phyloP scores from a whole-genome alignment of 1,284 basidiomycete species.

The Coniophora puteana region DNA sequence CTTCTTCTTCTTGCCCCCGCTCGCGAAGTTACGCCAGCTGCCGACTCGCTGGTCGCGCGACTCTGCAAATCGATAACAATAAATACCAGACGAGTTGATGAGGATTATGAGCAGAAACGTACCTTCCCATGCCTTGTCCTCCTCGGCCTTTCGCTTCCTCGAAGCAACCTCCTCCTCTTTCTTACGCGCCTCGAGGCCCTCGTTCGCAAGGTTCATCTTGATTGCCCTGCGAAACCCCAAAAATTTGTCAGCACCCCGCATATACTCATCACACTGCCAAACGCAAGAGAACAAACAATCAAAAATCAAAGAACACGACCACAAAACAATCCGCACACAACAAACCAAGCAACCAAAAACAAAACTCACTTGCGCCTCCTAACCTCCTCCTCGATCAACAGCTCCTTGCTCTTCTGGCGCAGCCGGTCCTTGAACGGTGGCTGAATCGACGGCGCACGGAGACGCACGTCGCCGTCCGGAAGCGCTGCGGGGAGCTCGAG shows the following conservation, averaged over 20 bases:
- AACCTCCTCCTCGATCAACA: conserved; percentile 80
- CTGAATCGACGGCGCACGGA: conserved; percentile 35
- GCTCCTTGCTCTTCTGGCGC: conserved; percentile 65
- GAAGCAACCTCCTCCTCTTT: conserved; percentile 76
- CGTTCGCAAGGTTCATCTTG: conserved; percentile 84
- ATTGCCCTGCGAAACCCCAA: conserved; percentile 53
- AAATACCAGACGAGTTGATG: conserved; percentile 3
- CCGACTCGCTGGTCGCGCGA: conserved; percentile 77
- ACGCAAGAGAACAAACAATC: too few species aligned
- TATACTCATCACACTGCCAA: neutral
- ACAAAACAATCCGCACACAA: conserved; percentile 3
- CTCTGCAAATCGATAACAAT: conserved; percentile 37
- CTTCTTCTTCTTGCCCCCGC: conserved; percentile 69
- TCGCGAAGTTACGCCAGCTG: conserved; percentile 72
- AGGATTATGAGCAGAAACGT: conserved; percentile 12
- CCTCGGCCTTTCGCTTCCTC: conserved; percentile 78
- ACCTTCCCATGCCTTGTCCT: conserved; percentile 83
- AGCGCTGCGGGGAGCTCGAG: conserved; percentile 56
- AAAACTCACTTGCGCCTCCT: conserved; percentile 66
- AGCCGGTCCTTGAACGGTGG: conserved; percentile 64
- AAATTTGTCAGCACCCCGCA: neutral
- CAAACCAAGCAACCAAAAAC: conserved; percentile 3
- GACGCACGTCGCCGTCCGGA: conserved; percentile 49
- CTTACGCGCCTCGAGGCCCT: conserved; percentile 78
- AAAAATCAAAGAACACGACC: too few species aligned